Percentiles rank a stretch among this genome's conserved stretches.
phyloP scores from a whole-genome alignment of 1,284 basidiomycete genomes.

The Naganishia sp. region DNA sequence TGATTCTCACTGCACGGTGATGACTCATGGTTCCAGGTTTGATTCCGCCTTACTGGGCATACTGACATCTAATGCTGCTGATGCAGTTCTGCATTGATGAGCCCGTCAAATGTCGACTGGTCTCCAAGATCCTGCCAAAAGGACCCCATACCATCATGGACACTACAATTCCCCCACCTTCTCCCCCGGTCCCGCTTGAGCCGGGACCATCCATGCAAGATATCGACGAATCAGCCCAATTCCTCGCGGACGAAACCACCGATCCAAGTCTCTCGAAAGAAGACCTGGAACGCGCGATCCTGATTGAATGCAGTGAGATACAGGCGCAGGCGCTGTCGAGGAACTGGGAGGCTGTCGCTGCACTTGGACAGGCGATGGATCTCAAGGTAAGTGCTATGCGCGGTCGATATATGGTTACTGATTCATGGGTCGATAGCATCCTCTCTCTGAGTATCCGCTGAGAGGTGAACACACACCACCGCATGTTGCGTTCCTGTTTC shows the following conservation, averaged over 20 bases:
- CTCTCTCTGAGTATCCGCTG: conserved; percentile 13
- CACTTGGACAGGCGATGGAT: conserved; percentile 16
- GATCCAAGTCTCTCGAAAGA: background rate
- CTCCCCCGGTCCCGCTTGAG: conserved; percentile 9
- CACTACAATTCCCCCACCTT: background rate
- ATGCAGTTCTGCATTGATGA: no score
- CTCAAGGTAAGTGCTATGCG: conserved; percentile 1
- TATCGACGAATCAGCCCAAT: background rate
- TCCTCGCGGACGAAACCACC: conserved; percentile 4
- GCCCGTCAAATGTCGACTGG: no score
- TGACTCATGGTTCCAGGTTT: no score
- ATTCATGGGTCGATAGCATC: conserved; percentile 7
- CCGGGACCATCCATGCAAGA: background rate
- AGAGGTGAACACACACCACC: conserved; percentile 20
- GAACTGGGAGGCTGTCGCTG: conserved; percentile 3
- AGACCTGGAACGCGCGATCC: conserved; percentile 17
- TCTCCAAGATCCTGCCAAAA: no score
- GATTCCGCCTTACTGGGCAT: no score
- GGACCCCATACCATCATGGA: background rate
- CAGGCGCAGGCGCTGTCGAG: background rate
- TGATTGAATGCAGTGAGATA: conserved; percentile 12
- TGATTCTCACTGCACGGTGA: no score
- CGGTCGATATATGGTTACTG: background rate
- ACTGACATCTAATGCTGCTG: no score
- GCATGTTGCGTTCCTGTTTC: conserved; percentile 14